Conservation (phyloP, 208 protist genomes). For the Trichomonas tenax region DNA sequence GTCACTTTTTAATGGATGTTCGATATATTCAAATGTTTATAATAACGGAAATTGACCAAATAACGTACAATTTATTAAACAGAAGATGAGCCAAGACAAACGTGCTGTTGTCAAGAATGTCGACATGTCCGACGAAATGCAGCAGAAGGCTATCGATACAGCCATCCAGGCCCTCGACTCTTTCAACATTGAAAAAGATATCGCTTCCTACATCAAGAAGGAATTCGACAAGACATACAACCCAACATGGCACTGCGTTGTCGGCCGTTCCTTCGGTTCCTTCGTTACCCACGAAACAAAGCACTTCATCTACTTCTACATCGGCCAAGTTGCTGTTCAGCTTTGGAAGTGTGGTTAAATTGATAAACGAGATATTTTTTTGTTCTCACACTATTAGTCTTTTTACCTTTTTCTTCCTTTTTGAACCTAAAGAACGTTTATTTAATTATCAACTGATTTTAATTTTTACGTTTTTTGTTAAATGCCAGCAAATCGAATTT, state of each 20-base stretch:
- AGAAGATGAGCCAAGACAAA: background rate
- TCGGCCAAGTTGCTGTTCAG: slow-evolving; percentile 94
- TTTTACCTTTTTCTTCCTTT: background rate
- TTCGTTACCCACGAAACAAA: slow-evolving; percentile 99
- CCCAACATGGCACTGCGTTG: slow-evolving; percentile 99
- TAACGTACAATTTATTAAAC: background rate
- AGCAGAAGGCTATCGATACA: slow-evolving; percentile 89
- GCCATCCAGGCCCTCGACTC: slow-evolving; percentile 84
- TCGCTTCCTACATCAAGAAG: slow-evolving; percentile 99
- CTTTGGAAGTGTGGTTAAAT: slow-evolving; percentile 85
- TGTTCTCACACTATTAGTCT: background rate
- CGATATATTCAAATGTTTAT: too few species aligned
- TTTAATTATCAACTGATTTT: background rate
- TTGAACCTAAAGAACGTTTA: background rate
- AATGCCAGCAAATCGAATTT: too few species aligned
- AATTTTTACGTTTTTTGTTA: background rate
- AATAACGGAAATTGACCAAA: background rate
- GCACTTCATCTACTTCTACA: slow-evolving; percentile 98
- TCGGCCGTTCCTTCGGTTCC: slow-evolving; percentile 98
- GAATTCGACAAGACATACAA: slow-evolving; percentile 95
- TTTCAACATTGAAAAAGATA: slow-evolving; percentile 98
- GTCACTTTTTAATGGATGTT: too few species aligned
- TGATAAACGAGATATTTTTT: background rate
- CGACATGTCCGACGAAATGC: slow-evolving; percentile 64
- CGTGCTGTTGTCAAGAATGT: slow-evolving; percentile 56